These are phyloP conservation scores for Candida suzukii DNA, from an alignment of 805 yeast genomes.

Conservation along the genomic window DNA sequence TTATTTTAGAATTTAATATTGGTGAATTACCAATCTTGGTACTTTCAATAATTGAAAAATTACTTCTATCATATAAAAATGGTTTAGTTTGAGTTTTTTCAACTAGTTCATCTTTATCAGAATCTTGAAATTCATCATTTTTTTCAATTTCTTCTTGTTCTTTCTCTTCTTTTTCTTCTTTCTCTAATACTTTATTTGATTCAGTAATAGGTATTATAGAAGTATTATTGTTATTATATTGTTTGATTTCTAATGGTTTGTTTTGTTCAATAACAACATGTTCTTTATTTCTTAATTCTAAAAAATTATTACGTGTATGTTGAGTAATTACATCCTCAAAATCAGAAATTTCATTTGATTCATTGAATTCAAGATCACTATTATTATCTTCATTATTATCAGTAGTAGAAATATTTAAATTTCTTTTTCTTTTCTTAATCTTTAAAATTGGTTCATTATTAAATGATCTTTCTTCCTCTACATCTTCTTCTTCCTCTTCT, in stretches of 20 bases:
- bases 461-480: too few species aligned
- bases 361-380: background rate
- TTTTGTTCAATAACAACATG: background rate
- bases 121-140: background rate
- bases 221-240: too few species aligned
- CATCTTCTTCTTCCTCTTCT: too few species aligned
- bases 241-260: too few species aligned
- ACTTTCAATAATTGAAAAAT: background rate
- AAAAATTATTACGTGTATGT: background rate
- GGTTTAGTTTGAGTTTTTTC: too few species aligned
- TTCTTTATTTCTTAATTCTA: too few species aligned
- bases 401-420: background rate
- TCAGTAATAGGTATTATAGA: too few species aligned
- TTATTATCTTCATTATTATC: background rate
- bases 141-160: background rate
- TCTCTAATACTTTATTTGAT: too few species aligned
- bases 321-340: background rate
- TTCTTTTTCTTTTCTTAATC: background rate
- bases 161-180: background rate
- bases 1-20: background rate
- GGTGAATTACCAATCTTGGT: background rate
- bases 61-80: background rate
- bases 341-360: background rate
- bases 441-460: too few species aligned
- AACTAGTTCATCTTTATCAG: background rate